Conservation (phyloP, 108 stramenopile species). For the Cyclotella cryptica region DNA sequence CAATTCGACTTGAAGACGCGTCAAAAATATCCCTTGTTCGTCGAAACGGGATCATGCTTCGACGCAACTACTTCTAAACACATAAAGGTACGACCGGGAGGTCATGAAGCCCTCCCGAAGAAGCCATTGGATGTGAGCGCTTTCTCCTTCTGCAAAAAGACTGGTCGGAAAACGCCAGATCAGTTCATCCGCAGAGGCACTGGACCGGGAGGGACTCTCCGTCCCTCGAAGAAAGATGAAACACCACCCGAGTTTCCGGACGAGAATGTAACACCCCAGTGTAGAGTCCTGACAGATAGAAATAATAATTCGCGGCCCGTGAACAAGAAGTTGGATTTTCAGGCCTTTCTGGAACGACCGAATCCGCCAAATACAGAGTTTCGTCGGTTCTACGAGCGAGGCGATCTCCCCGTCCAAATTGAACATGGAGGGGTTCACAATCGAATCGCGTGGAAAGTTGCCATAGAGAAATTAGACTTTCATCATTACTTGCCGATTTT, state of each 20-base stretch:
- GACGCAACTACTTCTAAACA: constrained; percentile 51
- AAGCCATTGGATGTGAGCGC: constrained; percentile 69
- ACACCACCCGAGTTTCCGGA: constrained; percentile 48
- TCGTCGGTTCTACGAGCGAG: constrained; percentile 87
- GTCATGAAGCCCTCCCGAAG: constrained; percentile 73
- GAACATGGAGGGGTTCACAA: constrained; percentile 84
- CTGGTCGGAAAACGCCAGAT: constrained; percentile 55
- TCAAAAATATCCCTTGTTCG: constrained; percentile 39
- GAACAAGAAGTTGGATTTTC: constrained; percentile 55
- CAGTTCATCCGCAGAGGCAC: constrained; percentile 67
- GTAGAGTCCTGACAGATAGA: constrained; percentile 3
- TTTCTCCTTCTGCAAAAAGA: constrained; percentile 69
- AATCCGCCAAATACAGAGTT: constrained; percentile 92
- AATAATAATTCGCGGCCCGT: constrained; percentile 34
- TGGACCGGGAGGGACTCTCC: constrained; percentile 70
- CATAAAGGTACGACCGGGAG: constrained; percentile 74
- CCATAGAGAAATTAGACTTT: constrained; percentile 86
- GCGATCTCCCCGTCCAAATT: constrained; percentile 87
- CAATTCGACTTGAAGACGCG: constrained; percentile 36
- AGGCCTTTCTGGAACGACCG: constrained; percentile 76
- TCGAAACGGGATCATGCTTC: constrained; percentile 66
- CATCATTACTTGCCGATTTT: constrained; percentile 93
- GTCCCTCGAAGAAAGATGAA: constrained; percentile 37
- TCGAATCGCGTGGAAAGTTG: constrained; percentile 88
- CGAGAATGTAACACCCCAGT: constrained; percentile 37